phyloP scores from a whole-genome alignment of 768 basidiomycete species.

The Lactarius tabidus region DNA sequence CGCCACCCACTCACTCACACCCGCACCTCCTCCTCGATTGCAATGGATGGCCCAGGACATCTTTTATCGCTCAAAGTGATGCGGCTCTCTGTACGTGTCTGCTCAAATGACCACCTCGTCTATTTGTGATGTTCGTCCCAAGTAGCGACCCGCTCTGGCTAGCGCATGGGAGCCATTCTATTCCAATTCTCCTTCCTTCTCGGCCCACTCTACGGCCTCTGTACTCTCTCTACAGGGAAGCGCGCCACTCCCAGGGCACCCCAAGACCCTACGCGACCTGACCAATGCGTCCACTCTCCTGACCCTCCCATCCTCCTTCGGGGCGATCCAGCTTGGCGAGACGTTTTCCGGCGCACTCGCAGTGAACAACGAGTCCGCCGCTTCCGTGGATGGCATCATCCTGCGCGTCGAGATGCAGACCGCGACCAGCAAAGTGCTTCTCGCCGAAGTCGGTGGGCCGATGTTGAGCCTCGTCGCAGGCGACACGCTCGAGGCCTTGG shows the following conservation, averaged over 20 bases:
- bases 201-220: constrained; percentile 74
- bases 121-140: constrained; percentile 17
- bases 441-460: constrained; percentile 60
- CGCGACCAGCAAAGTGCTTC: constrained; percentile 54
- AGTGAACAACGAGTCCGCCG: constrained; percentile 71
- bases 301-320: constrained; percentile 78
- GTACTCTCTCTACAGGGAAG: constrained; percentile 73
- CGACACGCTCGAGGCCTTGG: constrained; percentile 61
- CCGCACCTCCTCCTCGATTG: not conserved
- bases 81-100: constrained; percentile 72
- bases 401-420: constrained; percentile 87
- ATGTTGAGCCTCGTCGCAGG: constrained; percentile 47
- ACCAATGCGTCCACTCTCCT: constrained; percentile 75
- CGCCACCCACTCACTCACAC: not conserved
- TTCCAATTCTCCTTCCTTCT: constrained; percentile 76
- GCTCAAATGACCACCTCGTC: constrained; percentile 6
- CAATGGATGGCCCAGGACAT: constrained; percentile 56
- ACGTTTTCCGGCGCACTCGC: constrained; percentile 81
- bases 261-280: constrained; percentile 80
- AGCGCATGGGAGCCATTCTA: constrained; percentile 85
- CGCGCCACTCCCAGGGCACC: constrained; percentile 65
- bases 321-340: constrained; percentile 84
- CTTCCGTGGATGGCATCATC: constrained; percentile 57
- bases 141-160: constrained; percentile 68
- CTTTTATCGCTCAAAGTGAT: constrained; percentile 80